Evolutionary conservation across 1,284 basidiomycete species (phyloP).

Genomic region (Farysia itapuensis): DNA sequence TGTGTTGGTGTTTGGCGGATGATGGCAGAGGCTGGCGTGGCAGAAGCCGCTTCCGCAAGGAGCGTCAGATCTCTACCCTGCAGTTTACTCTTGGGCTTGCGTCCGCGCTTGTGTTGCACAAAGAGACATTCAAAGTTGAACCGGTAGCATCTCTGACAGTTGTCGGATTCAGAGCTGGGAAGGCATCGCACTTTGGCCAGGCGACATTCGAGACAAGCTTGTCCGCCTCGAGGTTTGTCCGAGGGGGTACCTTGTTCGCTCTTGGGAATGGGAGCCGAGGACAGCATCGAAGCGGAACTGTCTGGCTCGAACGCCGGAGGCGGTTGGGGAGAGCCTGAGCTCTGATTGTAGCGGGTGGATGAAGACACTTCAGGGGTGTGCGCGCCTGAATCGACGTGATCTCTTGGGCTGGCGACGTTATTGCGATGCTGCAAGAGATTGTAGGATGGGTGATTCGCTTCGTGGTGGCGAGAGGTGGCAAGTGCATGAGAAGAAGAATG

Average conservation of each 20-base stretch:
- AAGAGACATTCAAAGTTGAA: constrained; percentile 41
- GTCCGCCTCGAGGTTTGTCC: constrained; percentile 39
- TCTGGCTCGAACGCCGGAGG: too few species aligned
- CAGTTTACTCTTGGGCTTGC: constrained; percentile 40
- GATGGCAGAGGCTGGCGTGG: constrained; percentile 15
- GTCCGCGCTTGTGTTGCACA: constrained; percentile 34
- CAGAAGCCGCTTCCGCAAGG: constrained; percentile 32
- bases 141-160: constrained; percentile 28
- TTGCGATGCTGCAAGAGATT: too few species aligned
- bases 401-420: not conserved
- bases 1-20: not conserved
- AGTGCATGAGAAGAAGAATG: constrained; percentile 11
- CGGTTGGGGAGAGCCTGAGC: not conserved
- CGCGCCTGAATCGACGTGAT: not conserved
- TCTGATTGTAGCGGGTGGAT: not conserved
- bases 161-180: constrained; percentile 22
- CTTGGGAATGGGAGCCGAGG: constrained; percentile 6
- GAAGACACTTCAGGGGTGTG: too few species aligned
- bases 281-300: too few species aligned
- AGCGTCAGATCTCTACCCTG: constrained; percentile 35
- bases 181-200: constrained; percentile 35
- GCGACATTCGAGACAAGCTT: constrained; percentile 38
- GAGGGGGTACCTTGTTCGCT: constrained; percentile 3
- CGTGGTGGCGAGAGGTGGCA: constrained; percentile 1
- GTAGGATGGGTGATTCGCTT: too few species aligned